These are phyloP conservation scores for Lycium barbarum DNA, from an alignment of 257 asterid genomes.

Conservation along the genomic window DNA sequence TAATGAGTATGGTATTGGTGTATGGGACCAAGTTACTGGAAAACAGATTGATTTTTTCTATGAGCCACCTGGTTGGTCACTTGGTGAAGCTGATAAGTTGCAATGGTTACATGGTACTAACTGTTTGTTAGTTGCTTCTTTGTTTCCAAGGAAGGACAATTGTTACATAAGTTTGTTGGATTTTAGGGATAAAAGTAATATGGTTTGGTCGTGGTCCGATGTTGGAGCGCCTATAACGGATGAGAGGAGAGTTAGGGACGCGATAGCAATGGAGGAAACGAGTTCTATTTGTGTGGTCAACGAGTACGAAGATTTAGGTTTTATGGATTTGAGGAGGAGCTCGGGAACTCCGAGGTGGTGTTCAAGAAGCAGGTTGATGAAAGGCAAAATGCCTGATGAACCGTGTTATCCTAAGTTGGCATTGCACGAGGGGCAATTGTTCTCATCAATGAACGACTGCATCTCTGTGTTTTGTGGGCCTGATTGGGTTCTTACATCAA, in stretches of 20 bases:
- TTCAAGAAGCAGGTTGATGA: conserved; percentile 85
- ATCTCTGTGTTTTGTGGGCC: conserved; percentile 87
- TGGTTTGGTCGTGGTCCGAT: conserved; percentile 97
- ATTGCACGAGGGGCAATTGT: conserved; percentile 75
- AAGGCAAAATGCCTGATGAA: conserved; percentile 86
- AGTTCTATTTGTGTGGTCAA: conserved; percentile 81
- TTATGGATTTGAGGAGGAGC: conserved; percentile 76
- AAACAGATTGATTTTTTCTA: conserved; percentile 84
- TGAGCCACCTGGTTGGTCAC: conserved; percentile 82
- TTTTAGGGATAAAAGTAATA: conserved; percentile 66
- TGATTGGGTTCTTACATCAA: conserved; percentile 80
- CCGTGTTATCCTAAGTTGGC: conserved; percentile 90
- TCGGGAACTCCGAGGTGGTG: conserved; percentile 84
- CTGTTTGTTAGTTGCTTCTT: conserved; percentile 78
- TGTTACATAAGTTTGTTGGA: conserved; percentile 89
- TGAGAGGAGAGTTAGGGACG: conserved; percentile 86
- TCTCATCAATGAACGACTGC: conserved; percentile 87
- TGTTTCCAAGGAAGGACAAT: conserved; percentile 87
- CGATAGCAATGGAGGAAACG: conserved; percentile 82
- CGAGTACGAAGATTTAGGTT: conserved; percentile 90
- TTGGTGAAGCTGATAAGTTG: conserved; percentile 89
- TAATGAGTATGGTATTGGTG: conserved; percentile 89
- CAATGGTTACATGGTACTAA: conserved; percentile 79
- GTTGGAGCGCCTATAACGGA: conserved; percentile 54
- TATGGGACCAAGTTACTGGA: conserved; percentile 89